These are phyloP conservation scores for Juncus effusus DNA, from an alignment of 176 grass and related monocot genomes.

Conservation along the genomic window DNA sequence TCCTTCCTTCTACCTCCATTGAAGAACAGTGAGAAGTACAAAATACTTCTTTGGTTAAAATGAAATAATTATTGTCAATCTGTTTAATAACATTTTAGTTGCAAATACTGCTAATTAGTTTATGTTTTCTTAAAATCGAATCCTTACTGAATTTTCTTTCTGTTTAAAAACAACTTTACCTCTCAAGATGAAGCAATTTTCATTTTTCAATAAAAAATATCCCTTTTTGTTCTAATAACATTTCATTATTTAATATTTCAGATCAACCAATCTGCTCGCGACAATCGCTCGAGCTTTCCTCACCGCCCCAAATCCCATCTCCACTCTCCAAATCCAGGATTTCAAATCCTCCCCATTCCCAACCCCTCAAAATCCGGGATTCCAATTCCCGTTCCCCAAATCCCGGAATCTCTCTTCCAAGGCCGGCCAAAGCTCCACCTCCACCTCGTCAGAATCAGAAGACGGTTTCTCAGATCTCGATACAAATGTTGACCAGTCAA, in stretches of 20 bases:
- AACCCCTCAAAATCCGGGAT: not conserved
- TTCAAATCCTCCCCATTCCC: not conserved
- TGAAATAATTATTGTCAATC: no score
- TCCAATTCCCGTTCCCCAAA: not conserved
- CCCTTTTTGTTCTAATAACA: not conserved
- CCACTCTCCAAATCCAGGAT: not conserved
- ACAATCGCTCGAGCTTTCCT: slow-evolving; percentile 3
- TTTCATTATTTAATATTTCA: slow-evolving; percentile 3
- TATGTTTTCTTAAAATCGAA: no score
- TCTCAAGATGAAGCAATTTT: no score
- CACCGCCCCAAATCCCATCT: slow-evolving; percentile 5
- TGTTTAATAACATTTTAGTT: no score
- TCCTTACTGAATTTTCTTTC: no score
- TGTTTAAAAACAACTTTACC: no score
- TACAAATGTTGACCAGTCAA: not conserved
- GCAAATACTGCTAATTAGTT: no score
- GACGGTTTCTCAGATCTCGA: not conserved
- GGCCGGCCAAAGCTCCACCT: not conserved
- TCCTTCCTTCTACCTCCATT: no score
- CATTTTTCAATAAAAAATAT: not conserved
- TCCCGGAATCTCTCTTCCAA: slow-evolving; percentile 11
- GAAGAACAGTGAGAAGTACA: no score
- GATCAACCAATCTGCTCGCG: not conserved
- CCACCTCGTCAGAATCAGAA: not conserved
- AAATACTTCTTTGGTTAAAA: no score